These are phyloP conservation scores for Aspergillus funiculosus DNA, from an alignment of 495 filamentous ascomycete genomes.

Conservation along the genomic window DNA sequence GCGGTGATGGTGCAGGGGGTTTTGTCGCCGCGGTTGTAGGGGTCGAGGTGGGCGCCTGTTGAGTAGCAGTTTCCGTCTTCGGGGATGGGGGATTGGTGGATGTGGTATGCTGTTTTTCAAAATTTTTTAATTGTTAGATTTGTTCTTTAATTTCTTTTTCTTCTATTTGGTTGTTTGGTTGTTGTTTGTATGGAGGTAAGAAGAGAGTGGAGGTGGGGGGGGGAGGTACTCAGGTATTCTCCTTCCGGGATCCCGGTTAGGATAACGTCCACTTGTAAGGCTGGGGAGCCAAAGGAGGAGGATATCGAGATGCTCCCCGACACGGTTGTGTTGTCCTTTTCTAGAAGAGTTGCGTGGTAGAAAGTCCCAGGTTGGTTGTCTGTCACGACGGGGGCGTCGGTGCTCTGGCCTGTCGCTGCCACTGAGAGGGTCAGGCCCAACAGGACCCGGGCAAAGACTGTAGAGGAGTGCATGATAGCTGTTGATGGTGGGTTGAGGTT, in stretches of 20 bases:
- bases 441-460: slow-evolving; percentile 34
- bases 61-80: slow-evolving; percentile 71
- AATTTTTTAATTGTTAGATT: neutral
- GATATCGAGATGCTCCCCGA: slow-evolving; percentile 56
- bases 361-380: slow-evolving; percentile 56
- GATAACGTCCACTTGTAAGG: slow-evolving; percentile 55
- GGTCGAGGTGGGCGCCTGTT: slow-evolving; percentile 63
- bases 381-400: slow-evolving; percentile 51
- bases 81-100: slow-evolving; percentile 71
- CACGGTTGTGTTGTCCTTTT: slow-evolving; percentile 48
- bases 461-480: slow-evolving; percentile 13
- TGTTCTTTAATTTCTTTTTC: too few relatives aligned
- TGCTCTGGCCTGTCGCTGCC: slow-evolving; percentile 27
- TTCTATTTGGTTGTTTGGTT: too few relatives aligned
- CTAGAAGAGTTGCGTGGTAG: slow-evolving; percentile 57
- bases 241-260: slow-evolving; percentile 59
- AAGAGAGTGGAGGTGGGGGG: slow-evolving; percentile 35
- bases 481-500: neutral
- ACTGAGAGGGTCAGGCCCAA: slow-evolving; percentile 35
- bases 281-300: slow-evolving; percentile 51
- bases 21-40: slow-evolving; percentile 58
- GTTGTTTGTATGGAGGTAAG: too few relatives aligned
- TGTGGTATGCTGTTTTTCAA: slow-evolving; percentile 61
- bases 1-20: slow-evolving; percentile 55
- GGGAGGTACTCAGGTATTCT: slow-evolving; percentile 64